Base-by-base conservation (phyloP, 2,329 filamentous ascomycete genomes). In the Chalara sp. region DNA sequence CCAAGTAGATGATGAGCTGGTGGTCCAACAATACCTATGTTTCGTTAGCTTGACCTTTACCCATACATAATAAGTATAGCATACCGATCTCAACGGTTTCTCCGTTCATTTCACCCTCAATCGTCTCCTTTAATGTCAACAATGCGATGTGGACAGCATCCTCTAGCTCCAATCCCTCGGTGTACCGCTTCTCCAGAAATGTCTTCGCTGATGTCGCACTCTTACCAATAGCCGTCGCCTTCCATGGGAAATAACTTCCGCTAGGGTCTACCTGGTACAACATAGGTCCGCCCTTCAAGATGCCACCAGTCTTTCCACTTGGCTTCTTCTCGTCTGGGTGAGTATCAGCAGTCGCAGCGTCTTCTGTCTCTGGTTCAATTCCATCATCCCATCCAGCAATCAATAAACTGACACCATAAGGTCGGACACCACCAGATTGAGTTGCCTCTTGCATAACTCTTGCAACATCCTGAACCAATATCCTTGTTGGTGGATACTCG, bases 251-350 rank as follows among this genome's bases (percentile, higher is more conserved):
- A 70, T 99, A 99, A 70, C 89, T 95, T 61, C 93, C 93, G 58
- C 89, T 96, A n/a, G 93, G 93, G 68, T 99, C 93, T 61, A 99
- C 93, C 75, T 99, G 92, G 75, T 99, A 99, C 67, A 99, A 74
- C 79, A 95, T 96, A 45, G 93, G 93, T 5, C 93, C 92, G 47
- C 93, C 92, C 76, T 96, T 97, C 62, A 93, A 77, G 61, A 95
- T 93, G 46, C 93, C 93, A 31, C 92, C 93, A 29, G 93, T 97
- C 81, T 97, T 96, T 61, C 86, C 86, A 49, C 80, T 81, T 31
- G 76, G 72, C 74, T 85, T 87, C 75, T 89, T 87, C 70, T 86
- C 82, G 68, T 82, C 80, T 57, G 81, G 82, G 21, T 74, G 74
- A 46, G 78, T 74, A 46, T 79, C 72, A 65, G 64, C 69, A 46